Base-by-base conservation (phyloP, 306 rosid species). In the Quercus berberidifolia region DNA sequence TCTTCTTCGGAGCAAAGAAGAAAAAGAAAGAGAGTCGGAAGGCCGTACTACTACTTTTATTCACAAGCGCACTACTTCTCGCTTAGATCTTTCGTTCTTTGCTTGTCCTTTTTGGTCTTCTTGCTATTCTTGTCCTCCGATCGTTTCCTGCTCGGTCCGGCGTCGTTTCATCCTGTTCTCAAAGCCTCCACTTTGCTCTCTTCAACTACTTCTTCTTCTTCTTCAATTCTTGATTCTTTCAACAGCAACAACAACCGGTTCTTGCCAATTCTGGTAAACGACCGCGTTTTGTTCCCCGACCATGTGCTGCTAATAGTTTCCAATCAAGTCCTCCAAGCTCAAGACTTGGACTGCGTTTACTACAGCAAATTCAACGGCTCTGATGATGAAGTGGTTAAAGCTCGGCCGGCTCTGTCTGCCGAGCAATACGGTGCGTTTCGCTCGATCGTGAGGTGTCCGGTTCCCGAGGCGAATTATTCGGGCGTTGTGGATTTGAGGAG, bases 401-500 rank as follows among this genome's bases (percentile, higher is more conserved):
- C 83, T 28, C 86, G 46, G 54, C 92, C 98, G 1, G 89, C 74
- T 9, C n/a, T 88, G 11, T 88, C 97, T 14, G 72, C 77, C 8
- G 97, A 93, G 43, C 43, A 54, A 56, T 96, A 90, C 74, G 89
- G 89, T 6, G 87, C 86, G 75, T 78, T 82, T 63, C 89, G 94
- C 78, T 96, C 94, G 21, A 76, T 96, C 8, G 96, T 79, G 15
- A 75, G 92, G 76, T 96, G 99, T 57, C 97, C 98, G 41, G 82
- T 89, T 76, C 93, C 88, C 9, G 80, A 82, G 28, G 74, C 20
- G 3, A 88, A 90, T 78, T 77, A 30, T 62, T 86, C 97, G 0
- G 13, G 55, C n/a, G 25, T 85, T 2, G 78, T 84, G 58, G 88
- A 88, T 73, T 80, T 96, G 84, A 75, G 91, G 74, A 74, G 86